Conservation (phyloP, 208 protist genomes). For the Trypanosoma cruzi region DNA sequence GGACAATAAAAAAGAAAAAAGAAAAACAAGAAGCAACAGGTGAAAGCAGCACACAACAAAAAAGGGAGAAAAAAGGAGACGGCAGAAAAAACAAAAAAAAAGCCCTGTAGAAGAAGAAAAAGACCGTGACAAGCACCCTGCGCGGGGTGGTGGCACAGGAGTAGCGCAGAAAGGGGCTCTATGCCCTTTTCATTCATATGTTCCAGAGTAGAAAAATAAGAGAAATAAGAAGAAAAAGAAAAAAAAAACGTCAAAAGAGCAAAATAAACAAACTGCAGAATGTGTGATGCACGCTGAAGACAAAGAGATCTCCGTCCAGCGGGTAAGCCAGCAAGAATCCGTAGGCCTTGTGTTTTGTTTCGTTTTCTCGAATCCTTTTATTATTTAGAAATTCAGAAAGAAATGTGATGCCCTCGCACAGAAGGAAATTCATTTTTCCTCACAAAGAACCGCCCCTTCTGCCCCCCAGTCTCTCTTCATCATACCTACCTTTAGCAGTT, state of each 20-base stretch:
- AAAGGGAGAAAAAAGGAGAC: too few species aligned
- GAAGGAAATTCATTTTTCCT: background rate
- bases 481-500: background rate
- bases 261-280: background rate
- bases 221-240: background rate
- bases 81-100: too few species aligned
- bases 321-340: too few species aligned
- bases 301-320: too few species aligned
- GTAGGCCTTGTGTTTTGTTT: background rate
- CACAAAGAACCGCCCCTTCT: background rate
- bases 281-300: too few species aligned
- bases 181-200: background rate
- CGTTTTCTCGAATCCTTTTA: too few species aligned
- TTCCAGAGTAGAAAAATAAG: background rate
- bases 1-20: background rate
- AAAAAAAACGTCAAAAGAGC: slow-evolving; percentile 6
- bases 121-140: background rate
- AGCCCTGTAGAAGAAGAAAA: too few species aligned
- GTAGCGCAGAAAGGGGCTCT: too few species aligned
- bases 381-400: background rate
- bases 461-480: background rate
- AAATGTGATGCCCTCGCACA: background rate
- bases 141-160: too few species aligned
- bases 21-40: background rate
- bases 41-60: slow-evolving; percentile 8